Evolutionary conservation across 2,329 filamentous ascomycete species (phyloP).

Genomic region (Cercospora nicotianae): DNA sequence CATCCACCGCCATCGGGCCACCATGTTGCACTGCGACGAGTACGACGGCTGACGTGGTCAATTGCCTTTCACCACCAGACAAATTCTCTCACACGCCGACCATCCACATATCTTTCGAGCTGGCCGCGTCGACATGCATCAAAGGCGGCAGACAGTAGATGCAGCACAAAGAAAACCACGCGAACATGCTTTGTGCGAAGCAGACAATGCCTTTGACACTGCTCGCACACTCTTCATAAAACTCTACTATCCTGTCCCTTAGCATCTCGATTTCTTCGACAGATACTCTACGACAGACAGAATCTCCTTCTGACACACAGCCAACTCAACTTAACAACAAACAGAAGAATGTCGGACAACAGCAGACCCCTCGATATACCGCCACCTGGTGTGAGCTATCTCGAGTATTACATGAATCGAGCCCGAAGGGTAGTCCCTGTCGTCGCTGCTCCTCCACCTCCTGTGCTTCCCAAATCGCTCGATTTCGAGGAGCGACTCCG

Average conservation of each 20-base stretch:
- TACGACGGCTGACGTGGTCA: neutral
- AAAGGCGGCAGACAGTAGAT: neutral
- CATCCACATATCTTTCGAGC: neutral
- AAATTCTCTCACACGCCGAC: neutral
- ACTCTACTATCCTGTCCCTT: neutral
- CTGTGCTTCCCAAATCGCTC: conserved; percentile 9
- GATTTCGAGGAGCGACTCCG: conserved; percentile 18
- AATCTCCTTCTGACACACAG: neutral
- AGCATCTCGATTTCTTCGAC: neutral
- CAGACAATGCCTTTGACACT: neutral
- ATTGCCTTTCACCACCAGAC: neutral
- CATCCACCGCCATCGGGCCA: neutral
- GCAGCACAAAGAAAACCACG: neutral
- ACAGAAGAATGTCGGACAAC: conserved; percentile 14
- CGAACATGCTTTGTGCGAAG: neutral
- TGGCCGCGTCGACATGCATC: neutral
- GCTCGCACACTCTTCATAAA: neutral
- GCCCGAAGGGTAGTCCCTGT: conserved; percentile 14
- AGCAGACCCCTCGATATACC: conserved; percentile 4
- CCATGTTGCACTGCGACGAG: neutral
- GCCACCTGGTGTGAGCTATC: conserved; percentile 16
- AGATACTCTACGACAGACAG: neutral
- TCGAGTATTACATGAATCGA: conserved; percentile 22
- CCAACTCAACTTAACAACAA: neutral
- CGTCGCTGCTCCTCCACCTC: neutral